Evolutionary conservation across 257 asterid species (phyloP), one percentile per base, ranked within the genome.

Genomic region (Fraxinus americana): DNA sequence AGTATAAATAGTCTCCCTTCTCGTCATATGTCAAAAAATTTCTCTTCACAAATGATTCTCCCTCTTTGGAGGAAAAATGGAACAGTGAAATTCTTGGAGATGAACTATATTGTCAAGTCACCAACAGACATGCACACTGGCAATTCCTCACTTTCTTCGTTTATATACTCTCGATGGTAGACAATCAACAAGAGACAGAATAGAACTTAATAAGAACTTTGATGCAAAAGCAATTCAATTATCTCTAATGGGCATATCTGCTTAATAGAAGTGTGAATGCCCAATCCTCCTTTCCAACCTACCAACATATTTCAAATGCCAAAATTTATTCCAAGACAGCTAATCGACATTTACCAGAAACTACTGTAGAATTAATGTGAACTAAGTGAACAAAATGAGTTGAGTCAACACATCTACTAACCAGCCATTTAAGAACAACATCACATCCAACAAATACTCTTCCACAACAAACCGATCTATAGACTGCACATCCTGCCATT

Each of bases 361-460:
- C 69, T 27, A 12, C 36, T 63, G 16, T 27, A 27, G 35, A 25
- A 72, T n/a, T 41, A 25, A 12, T 38, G 35, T 19, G 32, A 54
- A 54, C 48, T 69, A 27, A 78, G 73, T 45, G 72, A 27, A 67
- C 45, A 72, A 34, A 71, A 71, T 48, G 25, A 50, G 63, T 76
- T 69, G 75, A 48, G 71, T 68, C 45, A 86, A 77, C 75, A 72
- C 61, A 72, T 83, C 74, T 82, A 93, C 98, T 83, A 80, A 96
- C 99, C 99, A 93, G 83, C 99, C 99, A 89, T 93, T 96, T 83
- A 96, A 83, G 89, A 84, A 96, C 32, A 87, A 85, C 78, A 96
- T 97, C 84, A 93, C 97, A 69, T 96, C 99, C 92, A 96, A 79
- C 83, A 96, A 76, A 87, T 93, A 96, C 84, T 96, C 99, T 87